Percentiles rank a stretch among this genome's conserved stretches.
These are phyloP conservation scores for Trametes maxima DNA, from an alignment of 768 basidiomycete genomes.

Conservation along the genomic window DNA sequence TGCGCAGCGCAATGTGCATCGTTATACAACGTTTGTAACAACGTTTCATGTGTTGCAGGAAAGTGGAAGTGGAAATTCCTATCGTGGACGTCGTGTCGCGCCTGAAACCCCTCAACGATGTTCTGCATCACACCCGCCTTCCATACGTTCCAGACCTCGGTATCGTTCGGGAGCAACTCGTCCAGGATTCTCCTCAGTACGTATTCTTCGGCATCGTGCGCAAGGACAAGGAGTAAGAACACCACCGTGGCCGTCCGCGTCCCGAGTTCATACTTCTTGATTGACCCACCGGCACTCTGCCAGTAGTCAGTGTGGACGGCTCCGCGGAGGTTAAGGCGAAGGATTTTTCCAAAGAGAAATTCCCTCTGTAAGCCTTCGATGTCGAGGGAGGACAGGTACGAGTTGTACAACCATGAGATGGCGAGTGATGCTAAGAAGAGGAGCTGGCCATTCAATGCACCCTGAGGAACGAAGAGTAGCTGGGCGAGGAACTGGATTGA, in stretches of 20 bases:
- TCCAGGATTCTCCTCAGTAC: slow-evolving; percentile 3
- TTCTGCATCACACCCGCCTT: neutral
- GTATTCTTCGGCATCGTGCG: neutral
- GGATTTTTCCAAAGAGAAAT: neutral
- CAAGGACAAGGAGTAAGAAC: slow-evolving; percentile 7
- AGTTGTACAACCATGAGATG: slow-evolving; percentile 17
- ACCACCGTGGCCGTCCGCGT: slow-evolving; percentile 9
- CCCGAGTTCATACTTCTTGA: slow-evolving; percentile 1
- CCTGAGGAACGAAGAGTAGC: slow-evolving; percentile 13
- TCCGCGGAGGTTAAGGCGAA: too few relatives aligned
- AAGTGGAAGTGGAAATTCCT: too few relatives aligned
- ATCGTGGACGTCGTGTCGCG: too few relatives aligned
- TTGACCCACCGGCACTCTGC: neutral
- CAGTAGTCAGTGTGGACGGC: too few relatives aligned
- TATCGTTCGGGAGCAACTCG: slow-evolving; percentile 9
- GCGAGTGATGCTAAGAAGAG: slow-evolving; percentile 18
- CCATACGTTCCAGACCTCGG: slow-evolving; percentile 4
- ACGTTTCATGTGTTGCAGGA: too few relatives aligned
- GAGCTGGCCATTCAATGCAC: slow-evolving; percentile 15
- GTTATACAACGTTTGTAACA: too few relatives aligned
- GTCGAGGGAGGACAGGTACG: slow-evolving; percentile 17
- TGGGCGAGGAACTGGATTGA: slow-evolving; percentile 12
- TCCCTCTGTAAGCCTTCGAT: slow-evolving; percentile 13
- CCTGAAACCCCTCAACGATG: too few relatives aligned
- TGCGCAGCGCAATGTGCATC: too few relatives aligned